Percentiles rank a stretch among this genome's conserved stretches.
Conservation (phyloP, 305 asterid genomes). For the Rubia balearica region DNA sequence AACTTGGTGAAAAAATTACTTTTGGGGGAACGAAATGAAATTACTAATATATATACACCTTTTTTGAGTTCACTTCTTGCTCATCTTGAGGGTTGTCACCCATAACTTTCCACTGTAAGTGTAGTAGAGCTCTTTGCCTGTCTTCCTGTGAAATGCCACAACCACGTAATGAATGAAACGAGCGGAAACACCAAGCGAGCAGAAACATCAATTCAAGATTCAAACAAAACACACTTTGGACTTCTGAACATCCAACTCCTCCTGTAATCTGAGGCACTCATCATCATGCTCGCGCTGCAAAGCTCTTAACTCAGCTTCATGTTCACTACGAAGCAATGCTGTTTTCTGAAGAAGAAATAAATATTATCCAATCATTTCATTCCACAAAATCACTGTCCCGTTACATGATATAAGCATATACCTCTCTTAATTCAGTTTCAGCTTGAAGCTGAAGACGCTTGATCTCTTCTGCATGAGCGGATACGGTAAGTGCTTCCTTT, state of each 20-base stretch:
- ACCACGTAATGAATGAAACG: slow-evolving; percentile 18
- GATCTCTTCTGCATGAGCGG: slow-evolving; percentile 64
- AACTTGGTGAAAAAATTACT: neutral
- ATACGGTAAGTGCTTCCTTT: slow-evolving; percentile 49
- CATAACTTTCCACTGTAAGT: slow-evolving; percentile 97
- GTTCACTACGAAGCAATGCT: slow-evolving; percentile 62
- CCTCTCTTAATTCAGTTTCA: slow-evolving; percentile 85
- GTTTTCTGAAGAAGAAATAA: slow-evolving; percentile 45
- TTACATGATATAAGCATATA: slow-evolving; percentile 19
- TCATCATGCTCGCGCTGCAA: slow-evolving; percentile 82
- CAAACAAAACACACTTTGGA: slow-evolving; percentile 49
- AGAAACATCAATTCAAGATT: slow-evolving; percentile 17
- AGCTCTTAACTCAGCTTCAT: slow-evolving; percentile 77
- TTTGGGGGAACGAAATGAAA: neutral
- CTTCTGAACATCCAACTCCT: slow-evolving; percentile 79
- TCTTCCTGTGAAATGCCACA: slow-evolving; percentile 61
- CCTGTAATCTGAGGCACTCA: slow-evolving; percentile 70
- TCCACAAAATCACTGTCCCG: slow-evolving; percentile 10
- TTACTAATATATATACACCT: slow-evolving; percentile 36
- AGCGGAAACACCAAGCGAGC: slow-evolving; percentile 18
- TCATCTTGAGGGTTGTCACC: slow-evolving; percentile 72
- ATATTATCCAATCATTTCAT: slow-evolving; percentile 3
- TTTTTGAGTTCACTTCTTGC: slow-evolving; percentile 91
- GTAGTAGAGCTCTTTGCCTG: slow-evolving; percentile 78
- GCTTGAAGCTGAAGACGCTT: slow-evolving; percentile 53